A percentile compares a stretch with the other conserved stretches of the same genome.
Evolutionary conservation across 192 early-diverging fungal genomes (phyloP).

Genomic region (Gryganskiella cystojenkinii): DNA sequence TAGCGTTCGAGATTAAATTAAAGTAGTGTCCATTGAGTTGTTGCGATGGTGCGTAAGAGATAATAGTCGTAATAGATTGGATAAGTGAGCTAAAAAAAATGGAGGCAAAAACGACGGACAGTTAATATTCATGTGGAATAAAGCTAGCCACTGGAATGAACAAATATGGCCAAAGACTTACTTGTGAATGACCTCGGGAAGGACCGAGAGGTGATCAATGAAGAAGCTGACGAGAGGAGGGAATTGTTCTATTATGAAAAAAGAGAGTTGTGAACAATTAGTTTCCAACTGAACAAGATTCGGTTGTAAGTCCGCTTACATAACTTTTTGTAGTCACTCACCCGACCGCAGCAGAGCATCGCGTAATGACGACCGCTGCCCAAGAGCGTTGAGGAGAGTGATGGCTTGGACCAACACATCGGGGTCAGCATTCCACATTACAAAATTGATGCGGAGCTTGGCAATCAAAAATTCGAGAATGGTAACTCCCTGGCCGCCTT

Average conservation of each 20-base stretch:
- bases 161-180: conserved; percentile 19
- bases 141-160: not conserved
- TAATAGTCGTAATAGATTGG: conserved; percentile 69
- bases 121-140: not conserved
- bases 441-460: conserved; percentile 69
- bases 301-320: not conserved
- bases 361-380: conserved; percentile 46
- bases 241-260: conserved; percentile 56
- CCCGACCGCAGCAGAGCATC: conserved; percentile 63
- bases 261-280: conserved; percentile 7
- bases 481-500: conserved; percentile 63
- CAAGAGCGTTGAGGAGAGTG: conserved; percentile 57
- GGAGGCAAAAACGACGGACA: not conserved
- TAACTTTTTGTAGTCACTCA: conserved; percentile 13
- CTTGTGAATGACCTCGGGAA: conserved; percentile 74
- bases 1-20: conserved; percentile 60
- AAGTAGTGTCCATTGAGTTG: conserved; percentile 68
- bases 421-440: conserved; percentile 77
- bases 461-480: conserved; percentile 73
- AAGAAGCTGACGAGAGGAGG: conserved; percentile 70
- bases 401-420: conserved; percentile 72
- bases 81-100: conserved; percentile 63
- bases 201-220: conserved; percentile 61
- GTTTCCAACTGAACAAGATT: conserved; percentile 15
- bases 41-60: conserved; percentile 61